A percentile compares a stretch with the other conserved stretches of the same genome.
These are phyloP conservation scores for Cyberlindnera japonica DNA, from an alignment of 805 yeast genomes.

Conservation along the genomic window DNA sequence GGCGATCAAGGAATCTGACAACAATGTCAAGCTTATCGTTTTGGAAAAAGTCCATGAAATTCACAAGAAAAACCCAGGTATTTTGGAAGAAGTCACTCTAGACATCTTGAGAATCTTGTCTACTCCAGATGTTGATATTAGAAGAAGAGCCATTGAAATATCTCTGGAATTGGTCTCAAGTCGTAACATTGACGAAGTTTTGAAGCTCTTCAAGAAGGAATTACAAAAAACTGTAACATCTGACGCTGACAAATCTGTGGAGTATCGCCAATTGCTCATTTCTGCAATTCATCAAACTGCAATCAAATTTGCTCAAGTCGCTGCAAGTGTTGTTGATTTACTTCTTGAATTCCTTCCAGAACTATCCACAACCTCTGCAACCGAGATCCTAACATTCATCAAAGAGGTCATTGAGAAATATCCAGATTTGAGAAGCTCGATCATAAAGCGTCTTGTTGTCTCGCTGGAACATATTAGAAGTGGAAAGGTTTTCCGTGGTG, in stretches of 20 bases:
- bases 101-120: constrained; percentile 83
- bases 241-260: constrained; percentile 73
- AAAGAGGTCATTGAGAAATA: constrained; percentile 92
- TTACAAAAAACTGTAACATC: constrained; percentile 66
- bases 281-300: constrained; percentile 89
- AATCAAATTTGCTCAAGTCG: constrained; percentile 82
- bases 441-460: constrained; percentile 57
- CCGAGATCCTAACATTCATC: constrained; percentile 85
- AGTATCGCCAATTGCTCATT: constrained; percentile 85
- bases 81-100: constrained; percentile 75
- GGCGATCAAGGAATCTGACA: constrained; percentile 91
- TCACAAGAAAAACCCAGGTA: constrained; percentile 71
- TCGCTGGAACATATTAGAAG: constrained; percentile 68
- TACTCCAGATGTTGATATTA: constrained; percentile 89
- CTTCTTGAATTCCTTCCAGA: constrained; percentile 84
- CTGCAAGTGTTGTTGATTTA: constrained; percentile 84
- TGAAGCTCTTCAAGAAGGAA: constrained; percentile 88
- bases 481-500: constrained; percentile 90
- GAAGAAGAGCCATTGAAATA: constrained; percentile 80
- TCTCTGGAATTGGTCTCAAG: constrained; percentile 76
- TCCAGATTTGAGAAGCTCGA: constrained; percentile 69
- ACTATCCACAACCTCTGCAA: constrained; percentile 78
- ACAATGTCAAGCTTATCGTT: constrained; percentile 89
- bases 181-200: constrained; percentile 91
- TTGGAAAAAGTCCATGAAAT: constrained; percentile 80